Conservation (phyloP, 495 filamentous ascomycete genomes). For the Podospora anserina region DNA sequence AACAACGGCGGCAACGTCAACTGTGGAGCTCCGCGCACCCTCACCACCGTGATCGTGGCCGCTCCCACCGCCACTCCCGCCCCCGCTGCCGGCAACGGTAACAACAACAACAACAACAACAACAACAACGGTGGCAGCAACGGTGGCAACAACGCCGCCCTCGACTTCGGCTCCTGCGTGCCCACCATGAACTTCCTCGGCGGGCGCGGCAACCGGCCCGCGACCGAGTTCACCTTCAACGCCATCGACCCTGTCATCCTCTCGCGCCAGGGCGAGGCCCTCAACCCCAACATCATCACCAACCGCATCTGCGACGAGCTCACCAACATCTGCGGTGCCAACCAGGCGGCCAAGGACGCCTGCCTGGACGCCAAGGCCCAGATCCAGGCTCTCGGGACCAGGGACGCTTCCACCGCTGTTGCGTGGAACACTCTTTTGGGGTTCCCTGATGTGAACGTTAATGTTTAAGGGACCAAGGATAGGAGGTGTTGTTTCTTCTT, state of each 20-base stretch:
- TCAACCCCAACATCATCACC: slow-evolving; percentile 64
- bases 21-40: slow-evolving; percentile 16
- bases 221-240: slow-evolving; percentile 54
- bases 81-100: slow-evolving; percentile 11
- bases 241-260: slow-evolving; percentile 46
- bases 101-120: slow-evolving; percentile 17
- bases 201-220: slow-evolving; percentile 44
- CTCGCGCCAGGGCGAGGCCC: slow-evolving; percentile 51
- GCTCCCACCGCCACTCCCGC: slow-evolving; percentile 25
- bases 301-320: slow-evolving; percentile 63
- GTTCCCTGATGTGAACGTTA: slow-evolving; percentile 35
- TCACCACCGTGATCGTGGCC: slow-evolving; percentile 22
- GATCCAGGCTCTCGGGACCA: slow-evolving; percentile 39
- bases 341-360: slow-evolving; percentile 49
- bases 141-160: slow-evolving; percentile 32
- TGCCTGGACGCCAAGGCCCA: slow-evolving; percentile 44
- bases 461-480: background rate
- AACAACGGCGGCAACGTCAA: background rate
- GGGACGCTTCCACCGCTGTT: slow-evolving; percentile 41
- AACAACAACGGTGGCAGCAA: slow-evolving; percentile 12
- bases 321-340: slow-evolving; percentile 54
- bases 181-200: slow-evolving; percentile 54
- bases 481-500: slow-evolving; percentile 2
- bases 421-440: slow-evolving; percentile 45
- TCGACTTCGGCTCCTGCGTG: slow-evolving; percentile 52